These are phyloP conservation scores for Rhododendron ferrugineum DNA, from an alignment of 148 eudicot species.

Conservation along the genomic window DNA sequence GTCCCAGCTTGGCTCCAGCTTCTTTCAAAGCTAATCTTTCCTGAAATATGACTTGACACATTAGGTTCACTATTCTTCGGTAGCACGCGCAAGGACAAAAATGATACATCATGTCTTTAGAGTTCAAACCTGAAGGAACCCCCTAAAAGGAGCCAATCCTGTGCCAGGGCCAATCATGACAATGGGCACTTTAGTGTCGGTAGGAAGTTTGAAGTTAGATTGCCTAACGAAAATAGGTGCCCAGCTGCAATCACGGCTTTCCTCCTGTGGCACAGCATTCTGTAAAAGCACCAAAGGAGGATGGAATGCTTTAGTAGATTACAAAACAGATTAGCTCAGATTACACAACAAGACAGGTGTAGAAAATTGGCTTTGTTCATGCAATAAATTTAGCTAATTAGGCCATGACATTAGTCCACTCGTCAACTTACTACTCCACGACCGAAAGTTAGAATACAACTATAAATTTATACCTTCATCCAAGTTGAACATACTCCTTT, in stretches of 20 bases:
- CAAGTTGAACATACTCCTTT: constrained; percentile 97
- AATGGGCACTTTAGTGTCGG: constrained; percentile 69
- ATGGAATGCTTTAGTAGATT: background rate
- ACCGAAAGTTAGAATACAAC: background rate
- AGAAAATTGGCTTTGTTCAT: background rate
- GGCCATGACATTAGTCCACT: background rate
- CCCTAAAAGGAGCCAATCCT: constrained; percentile 98
- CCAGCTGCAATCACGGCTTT: constrained; percentile 60
- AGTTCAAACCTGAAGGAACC: constrained; percentile 79
- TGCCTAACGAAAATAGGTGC: constrained; percentile 87
- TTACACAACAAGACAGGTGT: background rate
- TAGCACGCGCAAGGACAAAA: background rate
- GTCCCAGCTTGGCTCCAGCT: constrained; percentile 78
- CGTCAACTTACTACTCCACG: background rate
- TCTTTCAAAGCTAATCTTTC: constrained; percentile 84
- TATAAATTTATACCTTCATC: constrained; percentile 67
- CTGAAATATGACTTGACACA: constrained; percentile 28
- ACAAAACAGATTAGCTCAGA: background rate
- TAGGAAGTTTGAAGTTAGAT: constrained; percentile 89
- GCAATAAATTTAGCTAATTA: background rate
- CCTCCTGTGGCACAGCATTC: constrained; percentile 71
- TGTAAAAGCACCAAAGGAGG: constrained; percentile 32
- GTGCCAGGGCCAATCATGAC: constrained; percentile 99
- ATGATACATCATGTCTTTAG: background rate
- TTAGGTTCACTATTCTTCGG: background rate